Evolutionary conservation across 257 asterid genomes (phyloP).

Genomic region (Nicotiana obtusifolia): DNA sequence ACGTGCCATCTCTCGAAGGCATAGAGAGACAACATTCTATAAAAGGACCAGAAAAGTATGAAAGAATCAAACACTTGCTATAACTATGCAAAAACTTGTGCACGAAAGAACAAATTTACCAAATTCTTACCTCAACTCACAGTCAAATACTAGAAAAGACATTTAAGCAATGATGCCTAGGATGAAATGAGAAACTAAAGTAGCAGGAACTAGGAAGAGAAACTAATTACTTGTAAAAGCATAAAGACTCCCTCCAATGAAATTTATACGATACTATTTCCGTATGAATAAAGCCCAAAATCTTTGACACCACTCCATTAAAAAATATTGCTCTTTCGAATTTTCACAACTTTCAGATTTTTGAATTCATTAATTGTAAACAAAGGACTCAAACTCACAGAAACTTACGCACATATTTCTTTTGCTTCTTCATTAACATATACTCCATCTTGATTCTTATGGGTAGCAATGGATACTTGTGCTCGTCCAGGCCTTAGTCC

Average conservation of each 20-base stretch:
- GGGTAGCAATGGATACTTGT: too few species aligned
- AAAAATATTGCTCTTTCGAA: too few species aligned
- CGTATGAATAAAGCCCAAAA: neutral
- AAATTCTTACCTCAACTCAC: neutral
- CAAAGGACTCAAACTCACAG: too few species aligned
- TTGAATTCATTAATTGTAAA: too few species aligned
- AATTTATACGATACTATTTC: neutral
- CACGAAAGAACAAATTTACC: neutral
- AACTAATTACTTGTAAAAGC: neutral
- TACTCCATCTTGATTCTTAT: too few species aligned
- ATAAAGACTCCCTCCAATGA: neutral
- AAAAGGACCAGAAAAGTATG: neutral
- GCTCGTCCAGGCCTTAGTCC: too few species aligned
- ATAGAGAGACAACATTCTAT: too few species aligned
- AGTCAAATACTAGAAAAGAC: neutral
- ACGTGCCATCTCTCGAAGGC: neutral
- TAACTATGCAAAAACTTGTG: neutral
- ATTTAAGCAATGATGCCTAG: too few species aligned
- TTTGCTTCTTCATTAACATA: too few species aligned
- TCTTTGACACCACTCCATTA: neutral
- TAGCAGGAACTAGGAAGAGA: neutral
- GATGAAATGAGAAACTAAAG: neutral
- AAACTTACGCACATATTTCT: too few species aligned
- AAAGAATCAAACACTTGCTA: neutral
- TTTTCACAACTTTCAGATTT: too few species aligned